These are phyloP conservation scores for Strigomonas culicis DNA, from an alignment of 208 protist species.

Conservation along the genomic window DNA sequence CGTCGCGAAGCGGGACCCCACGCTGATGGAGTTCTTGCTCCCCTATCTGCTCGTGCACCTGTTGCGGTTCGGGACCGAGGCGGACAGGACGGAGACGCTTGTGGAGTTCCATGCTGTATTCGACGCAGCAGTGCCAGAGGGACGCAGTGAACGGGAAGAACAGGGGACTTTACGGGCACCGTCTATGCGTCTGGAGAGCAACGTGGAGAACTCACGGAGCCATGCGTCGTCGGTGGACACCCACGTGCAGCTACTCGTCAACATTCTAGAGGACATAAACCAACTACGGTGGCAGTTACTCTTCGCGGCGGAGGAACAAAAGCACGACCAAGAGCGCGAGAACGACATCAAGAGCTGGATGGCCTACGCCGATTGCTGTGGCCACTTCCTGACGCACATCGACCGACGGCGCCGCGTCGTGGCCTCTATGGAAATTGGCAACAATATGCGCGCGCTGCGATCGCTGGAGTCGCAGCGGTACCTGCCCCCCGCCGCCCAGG, in stretches of 20 bases:
- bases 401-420: slow-evolving; percentile 27
- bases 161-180: not conserved
- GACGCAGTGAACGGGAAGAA: slow-evolving; percentile 1
- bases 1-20: slow-evolving; percentile 70
- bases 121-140: slow-evolving; percentile 15
- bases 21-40: slow-evolving; percentile 60
- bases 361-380: slow-evolving; percentile 8
- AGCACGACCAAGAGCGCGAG: slow-evolving; percentile 8
- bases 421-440: slow-evolving; percentile 65
- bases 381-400: slow-evolving; percentile 20
- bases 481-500: slow-evolving; percentile 27
- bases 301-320: slow-evolving; percentile 11
- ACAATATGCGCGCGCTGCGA: slow-evolving; percentile 72
- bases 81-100: slow-evolving; percentile 33
- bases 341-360: slow-evolving; percentile 9
- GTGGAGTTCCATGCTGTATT: slow-evolving; percentile 48
- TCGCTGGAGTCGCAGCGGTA: slow-evolving; percentile 61
- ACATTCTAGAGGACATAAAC: slow-evolving; percentile 67
- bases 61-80: slow-evolving; percentile 28
- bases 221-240: slow-evolving; percentile 15
- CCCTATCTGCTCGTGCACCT: slow-evolving; percentile 76
- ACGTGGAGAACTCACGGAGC: slow-evolving; percentile 2
- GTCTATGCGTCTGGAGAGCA: not conserved
- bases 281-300: slow-evolving; percentile 52
- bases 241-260: slow-evolving; percentile 69